phyloP scores from a whole-genome alignment of 1,284 basidiomycete genomes.

The Entoloma clypeatum region DNA sequence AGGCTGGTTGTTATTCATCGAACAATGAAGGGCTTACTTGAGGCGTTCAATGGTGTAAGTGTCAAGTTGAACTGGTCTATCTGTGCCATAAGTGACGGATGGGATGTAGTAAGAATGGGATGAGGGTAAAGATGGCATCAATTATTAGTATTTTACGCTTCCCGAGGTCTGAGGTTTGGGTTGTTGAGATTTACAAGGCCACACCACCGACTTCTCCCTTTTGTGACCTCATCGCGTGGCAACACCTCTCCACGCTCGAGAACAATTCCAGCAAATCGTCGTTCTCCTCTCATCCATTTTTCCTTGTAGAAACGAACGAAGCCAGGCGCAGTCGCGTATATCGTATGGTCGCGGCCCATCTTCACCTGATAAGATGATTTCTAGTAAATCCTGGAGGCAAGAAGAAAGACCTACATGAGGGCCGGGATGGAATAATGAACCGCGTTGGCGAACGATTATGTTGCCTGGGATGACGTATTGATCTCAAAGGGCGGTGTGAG shows the following conservation, averaged over 20 bases:
- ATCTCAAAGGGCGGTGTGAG: constrained; percentile 39
- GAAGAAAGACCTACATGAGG: constrained; percentile 64
- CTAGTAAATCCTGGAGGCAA: constrained; percentile 11
- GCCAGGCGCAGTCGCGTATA: constrained; percentile 85
- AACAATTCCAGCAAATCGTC: constrained; percentile 82
- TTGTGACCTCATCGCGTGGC: constrained; percentile 69
- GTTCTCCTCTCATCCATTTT: constrained; percentile 63
- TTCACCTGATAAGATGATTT: constrained; percentile 56
- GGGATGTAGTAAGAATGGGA: background rate
- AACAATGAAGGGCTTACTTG: constrained; percentile 31
- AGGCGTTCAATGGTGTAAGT: constrained; percentile 40
- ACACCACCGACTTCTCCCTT: constrained; percentile 77
- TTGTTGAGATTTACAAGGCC: constrained; percentile 62
- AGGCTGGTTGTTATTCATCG: background rate
- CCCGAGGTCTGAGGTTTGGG: constrained; percentile 15
- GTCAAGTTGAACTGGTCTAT: constrained; percentile 29
- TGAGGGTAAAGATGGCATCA: constrained; percentile 15
- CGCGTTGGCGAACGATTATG: constrained; percentile 91
- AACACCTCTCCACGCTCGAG: constrained; percentile 75
- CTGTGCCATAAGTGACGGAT: constrained; percentile 16
- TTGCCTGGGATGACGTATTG: constrained; percentile 88
- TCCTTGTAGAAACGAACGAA: constrained; percentile 89
- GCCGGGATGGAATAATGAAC: constrained; percentile 85
- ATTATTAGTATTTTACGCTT: constrained; percentile 16
- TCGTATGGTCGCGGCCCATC: constrained; percentile 88